Evolutionary conservation across 164 flowering plant genomes (phyloP).

Genomic region (Vitis rupestris): DNA sequence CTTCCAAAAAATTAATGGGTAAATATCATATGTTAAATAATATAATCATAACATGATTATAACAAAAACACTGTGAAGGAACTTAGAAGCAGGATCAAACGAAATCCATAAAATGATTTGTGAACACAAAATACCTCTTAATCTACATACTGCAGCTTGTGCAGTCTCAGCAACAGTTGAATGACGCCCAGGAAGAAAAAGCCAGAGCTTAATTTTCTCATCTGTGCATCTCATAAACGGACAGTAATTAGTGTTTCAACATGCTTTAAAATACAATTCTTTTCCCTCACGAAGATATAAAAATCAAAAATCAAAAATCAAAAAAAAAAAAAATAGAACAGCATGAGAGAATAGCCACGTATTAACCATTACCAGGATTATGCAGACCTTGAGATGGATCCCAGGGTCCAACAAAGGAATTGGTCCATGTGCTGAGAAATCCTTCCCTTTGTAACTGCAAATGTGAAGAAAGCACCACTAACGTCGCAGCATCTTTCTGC

Average conservation of each 20-base stretch:
- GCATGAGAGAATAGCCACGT: background rate
- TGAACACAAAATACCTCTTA: conserved; percentile 62
- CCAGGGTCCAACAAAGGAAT: conserved; percentile 99
- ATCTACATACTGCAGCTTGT: conserved; percentile 67
- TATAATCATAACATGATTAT: too few relatives aligned
- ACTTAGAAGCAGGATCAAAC: background rate
- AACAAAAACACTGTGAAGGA: background rate
- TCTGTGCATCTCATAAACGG: conserved; percentile 37
- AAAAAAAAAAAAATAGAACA: background rate
- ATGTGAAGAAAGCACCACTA: conserved; percentile 76
- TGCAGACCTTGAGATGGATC: conserved; percentile 98
- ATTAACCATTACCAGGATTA: conserved; percentile 71
- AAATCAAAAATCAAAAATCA: too few relatives aligned
- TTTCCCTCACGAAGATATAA: too few relatives aligned
- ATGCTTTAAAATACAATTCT: background rate
- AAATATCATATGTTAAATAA: too few relatives aligned
- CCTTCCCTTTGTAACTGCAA: conserved; percentile 87
- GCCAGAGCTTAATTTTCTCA: conserved; percentile 98
- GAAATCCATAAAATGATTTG: background rate
- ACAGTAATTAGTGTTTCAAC: background rate
- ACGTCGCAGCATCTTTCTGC: conserved; percentile 76
- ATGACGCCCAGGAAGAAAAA: conserved; percentile 91
- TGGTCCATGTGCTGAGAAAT: conserved; percentile 91
- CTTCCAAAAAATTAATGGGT: conserved; percentile 29
- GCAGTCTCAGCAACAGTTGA: conserved; percentile 72